phyloP scores from a whole-genome alignment of 2,329 filamentous ascomycete species.

The Metarhizium rileyi region DNA sequence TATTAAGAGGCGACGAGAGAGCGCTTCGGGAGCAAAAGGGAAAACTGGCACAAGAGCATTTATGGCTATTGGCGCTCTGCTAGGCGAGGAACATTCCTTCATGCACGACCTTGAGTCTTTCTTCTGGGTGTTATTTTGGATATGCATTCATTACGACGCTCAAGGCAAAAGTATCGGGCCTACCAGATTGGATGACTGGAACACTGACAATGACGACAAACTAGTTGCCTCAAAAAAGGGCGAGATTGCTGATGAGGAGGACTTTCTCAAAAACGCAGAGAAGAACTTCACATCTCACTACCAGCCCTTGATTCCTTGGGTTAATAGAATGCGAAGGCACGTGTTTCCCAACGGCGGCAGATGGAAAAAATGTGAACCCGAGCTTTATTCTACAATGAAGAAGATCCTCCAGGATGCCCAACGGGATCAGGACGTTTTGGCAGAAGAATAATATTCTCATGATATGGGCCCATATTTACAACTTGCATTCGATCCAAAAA shows the following conservation, averaged over 20 bases:
- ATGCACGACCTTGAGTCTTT: conserved; percentile 40
- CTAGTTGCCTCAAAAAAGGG: background rate
- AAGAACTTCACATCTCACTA: conserved; percentile 19
- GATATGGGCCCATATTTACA: too few relatives aligned
- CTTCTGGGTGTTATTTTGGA: conserved; percentile 38
- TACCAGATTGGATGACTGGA: too few relatives aligned
- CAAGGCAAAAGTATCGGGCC: conserved; percentile 6
- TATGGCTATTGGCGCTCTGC: conserved; percentile 34
- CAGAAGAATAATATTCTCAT: background rate
- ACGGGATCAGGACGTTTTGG: conserved; percentile 3
- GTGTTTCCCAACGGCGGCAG: conserved; percentile 20
- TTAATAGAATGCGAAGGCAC: conserved; percentile 21
- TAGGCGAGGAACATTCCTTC: conserved; percentile 32
- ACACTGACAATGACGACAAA: background rate
- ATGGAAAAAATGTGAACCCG: conserved; percentile 9
- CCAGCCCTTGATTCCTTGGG: conserved; percentile 18
- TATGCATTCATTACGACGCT: conserved; percentile 29
- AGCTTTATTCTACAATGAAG: conserved; percentile 6
- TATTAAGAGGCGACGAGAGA: conserved; percentile 22
- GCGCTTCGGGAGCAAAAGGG: conserved; percentile 26
- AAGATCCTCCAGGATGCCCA: conserved; percentile 4
- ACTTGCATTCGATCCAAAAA: too few relatives aligned
- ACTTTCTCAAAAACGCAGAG: conserved; percentile 15
- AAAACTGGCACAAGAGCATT: conserved; percentile 36
- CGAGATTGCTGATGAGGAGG: conserved; percentile 6